Evolutionary conservation across 108 stramenopile species (phyloP).

Genomic region (Fragilariopsis cylindrus): DNA sequence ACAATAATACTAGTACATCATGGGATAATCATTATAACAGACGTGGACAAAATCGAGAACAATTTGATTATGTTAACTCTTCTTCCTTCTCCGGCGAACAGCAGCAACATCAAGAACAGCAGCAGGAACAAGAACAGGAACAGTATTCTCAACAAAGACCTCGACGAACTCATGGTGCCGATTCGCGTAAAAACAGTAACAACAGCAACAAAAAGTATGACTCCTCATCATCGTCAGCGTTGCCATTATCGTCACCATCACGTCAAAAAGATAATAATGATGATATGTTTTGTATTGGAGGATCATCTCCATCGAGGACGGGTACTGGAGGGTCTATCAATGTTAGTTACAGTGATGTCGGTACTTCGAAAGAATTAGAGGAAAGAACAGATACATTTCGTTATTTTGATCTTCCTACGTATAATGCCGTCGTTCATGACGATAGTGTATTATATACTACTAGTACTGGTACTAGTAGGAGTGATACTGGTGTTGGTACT

Average conservation of each 20-base stretch:
- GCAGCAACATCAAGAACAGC: no score
- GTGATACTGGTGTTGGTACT: no score
- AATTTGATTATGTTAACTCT: constrained; percentile 1
- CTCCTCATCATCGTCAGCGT: neutral
- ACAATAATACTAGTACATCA: neutral
- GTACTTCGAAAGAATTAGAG: neutral
- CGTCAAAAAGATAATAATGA: neutral
- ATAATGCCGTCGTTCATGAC: constrained; percentile 10
- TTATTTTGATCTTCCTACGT: neutral
- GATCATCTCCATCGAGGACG: no score
- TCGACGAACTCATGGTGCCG: constrained; percentile 24
- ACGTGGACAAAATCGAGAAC: constrained; percentile 10
- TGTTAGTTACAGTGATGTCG: neutral
- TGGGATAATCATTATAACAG: constrained; percentile 13
- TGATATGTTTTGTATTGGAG: no score
- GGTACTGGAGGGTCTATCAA: neutral
- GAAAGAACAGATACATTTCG: neutral
- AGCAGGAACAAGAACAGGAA: no score
- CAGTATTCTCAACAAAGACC: neutral
- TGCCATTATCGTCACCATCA: constrained; percentile 15
- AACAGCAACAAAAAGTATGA: neutral
- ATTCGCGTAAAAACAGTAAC: constrained; percentile 10
- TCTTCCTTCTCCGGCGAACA: neutral
- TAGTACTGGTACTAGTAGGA: no score
- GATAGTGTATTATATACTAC: constrained; percentile 6